Percentiles rank a stretch among this genome's conserved stretches.
Conservation (phyloP, 352 stramenopile species). For the Pythium diclinum region DNA sequence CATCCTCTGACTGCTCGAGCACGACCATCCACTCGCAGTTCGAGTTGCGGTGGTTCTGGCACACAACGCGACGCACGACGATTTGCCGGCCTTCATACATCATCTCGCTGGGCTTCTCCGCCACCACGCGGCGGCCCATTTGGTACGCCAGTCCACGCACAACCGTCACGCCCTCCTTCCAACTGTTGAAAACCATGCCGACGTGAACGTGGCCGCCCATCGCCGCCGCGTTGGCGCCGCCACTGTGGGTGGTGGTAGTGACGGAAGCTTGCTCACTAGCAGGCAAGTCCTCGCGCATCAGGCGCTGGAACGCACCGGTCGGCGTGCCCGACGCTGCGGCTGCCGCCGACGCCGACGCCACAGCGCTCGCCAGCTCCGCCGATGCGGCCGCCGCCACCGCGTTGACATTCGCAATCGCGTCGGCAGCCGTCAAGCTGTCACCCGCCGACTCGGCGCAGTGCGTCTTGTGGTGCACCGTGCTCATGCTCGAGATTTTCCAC, state of each 20-base stretch:
- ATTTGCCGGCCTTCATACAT: conserved; percentile 41
- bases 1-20: conserved; percentile 44
- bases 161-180: conserved; percentile 57
- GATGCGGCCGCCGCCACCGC: not conserved
- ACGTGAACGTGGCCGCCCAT: conserved; percentile 39
- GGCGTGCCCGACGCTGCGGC: not conserved
- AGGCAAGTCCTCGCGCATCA: conserved; percentile 25
- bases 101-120: conserved; percentile 49
- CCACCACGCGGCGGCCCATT: conserved; percentile 53
- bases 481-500: conserved; percentile 78
- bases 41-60: conserved; percentile 73
- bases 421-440: not conserved
- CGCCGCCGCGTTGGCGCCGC: conserved; percentile 7
- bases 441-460: conserved; percentile 36
- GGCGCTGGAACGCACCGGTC: conserved; percentile 29
- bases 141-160: conserved; percentile 51
- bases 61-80: conserved; percentile 51
- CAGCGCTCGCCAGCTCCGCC: conserved; percentile 8
- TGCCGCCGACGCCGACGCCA: conserved; percentile 4
- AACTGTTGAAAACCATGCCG: conserved; percentile 45
- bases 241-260: not conserved
- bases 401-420: not conserved
- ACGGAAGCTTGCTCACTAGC: conserved; percentile 4
- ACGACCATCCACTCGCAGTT: conserved; percentile 66
- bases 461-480: conserved; percentile 57